Percentiles rank a stretch among this genome's conserved stretches.
Conservation (phyloP, 2,329 filamentous ascomycete genomes). For the Orbilia blumenaviensis region DNA sequence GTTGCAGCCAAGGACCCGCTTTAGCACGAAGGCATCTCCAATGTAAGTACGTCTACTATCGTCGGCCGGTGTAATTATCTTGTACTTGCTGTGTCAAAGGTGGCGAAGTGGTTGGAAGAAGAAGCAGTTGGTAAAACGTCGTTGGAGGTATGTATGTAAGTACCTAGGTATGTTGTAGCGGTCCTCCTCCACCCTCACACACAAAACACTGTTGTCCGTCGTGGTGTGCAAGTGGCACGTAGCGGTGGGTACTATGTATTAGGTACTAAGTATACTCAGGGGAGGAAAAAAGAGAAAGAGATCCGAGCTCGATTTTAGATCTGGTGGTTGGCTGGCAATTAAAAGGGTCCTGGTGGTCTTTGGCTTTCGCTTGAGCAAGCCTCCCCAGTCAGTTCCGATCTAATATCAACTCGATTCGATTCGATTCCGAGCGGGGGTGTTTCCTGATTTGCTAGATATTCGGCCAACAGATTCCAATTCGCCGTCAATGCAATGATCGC, state of each 20-base stretch:
- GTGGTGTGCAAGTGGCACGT: neutral
- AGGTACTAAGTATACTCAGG: conserved; percentile 23
- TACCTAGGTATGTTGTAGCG: too few relatives aligned
- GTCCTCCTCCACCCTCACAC: conserved; percentile 11
- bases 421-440: conserved; percentile 18
- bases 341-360: conserved; percentile 22
- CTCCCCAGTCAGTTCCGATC: conserved; percentile 32
- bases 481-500: too few relatives aligned
- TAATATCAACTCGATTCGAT: conserved; percentile 27
- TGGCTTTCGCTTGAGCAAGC: conserved; percentile 37
- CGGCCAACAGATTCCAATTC: neutral
- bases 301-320: conserved; percentile 31
- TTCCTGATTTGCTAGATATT: conserved; percentile 3
- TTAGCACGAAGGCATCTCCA: conserved; percentile 35
- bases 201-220: too few relatives aligned
- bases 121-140: too few relatives aligned
- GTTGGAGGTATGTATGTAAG: too few relatives aligned
- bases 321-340: conserved; percentile 32
- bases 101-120: neutral
- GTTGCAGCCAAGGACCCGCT: conserved; percentile 19
- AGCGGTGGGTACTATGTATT: neutral
- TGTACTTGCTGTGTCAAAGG: neutral
- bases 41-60: too few relatives aligned
- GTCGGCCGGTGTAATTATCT: neutral
- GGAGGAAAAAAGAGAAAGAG: conserved; percentile 19